Conservation (phyloP, 768 basidiomycete species). For the Hemileccinum rubropunctum region DNA sequence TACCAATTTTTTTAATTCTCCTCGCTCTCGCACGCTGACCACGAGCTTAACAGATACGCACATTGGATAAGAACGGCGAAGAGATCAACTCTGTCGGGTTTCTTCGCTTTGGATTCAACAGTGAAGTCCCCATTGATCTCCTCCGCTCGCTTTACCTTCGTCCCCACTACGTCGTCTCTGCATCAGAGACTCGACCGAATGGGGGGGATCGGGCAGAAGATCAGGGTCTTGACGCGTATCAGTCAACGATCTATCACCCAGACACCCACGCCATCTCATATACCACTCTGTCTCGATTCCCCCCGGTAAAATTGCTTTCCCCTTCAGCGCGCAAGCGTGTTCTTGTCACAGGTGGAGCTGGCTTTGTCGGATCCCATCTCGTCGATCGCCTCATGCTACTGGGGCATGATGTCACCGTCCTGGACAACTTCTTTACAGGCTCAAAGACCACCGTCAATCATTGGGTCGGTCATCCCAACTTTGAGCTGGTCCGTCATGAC, state of each 20-base stretch:
- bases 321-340: conserved; percentile 80
- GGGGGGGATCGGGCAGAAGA: conserved; percentile 41
- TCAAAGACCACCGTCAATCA: conserved; percentile 95
- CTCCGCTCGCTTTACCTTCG: conserved; percentile 89
- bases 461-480: conserved; percentile 98
- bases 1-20: not conserved
- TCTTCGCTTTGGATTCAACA: conserved; percentile 87
- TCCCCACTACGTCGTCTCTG: conserved; percentile 64
- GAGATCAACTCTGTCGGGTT: conserved; percentile 82
- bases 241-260: conserved; percentile 85
- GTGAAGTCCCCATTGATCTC: conserved; percentile 72
- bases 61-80: conserved; percentile 69
- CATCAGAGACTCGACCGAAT: conserved; percentile 34
- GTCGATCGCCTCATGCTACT: conserved; percentile 97
- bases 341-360: conserved; percentile 95
- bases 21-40: conserved; percentile 5
- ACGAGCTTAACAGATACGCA: conserved; percentile 44
- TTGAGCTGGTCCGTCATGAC: conserved; percentile 96
- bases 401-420: conserved; percentile 94
- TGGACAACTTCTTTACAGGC: conserved; percentile 99
- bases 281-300: conserved; percentile 87
- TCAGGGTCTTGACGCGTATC: conserved; percentile 49
- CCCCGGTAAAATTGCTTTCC: conserved; percentile 85
- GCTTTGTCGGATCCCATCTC: conserved; percentile 98
- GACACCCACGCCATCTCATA: conserved; percentile 83